Conservation (phyloP, 768 basidiomycete species). For the Suillus spraguei region DNA sequence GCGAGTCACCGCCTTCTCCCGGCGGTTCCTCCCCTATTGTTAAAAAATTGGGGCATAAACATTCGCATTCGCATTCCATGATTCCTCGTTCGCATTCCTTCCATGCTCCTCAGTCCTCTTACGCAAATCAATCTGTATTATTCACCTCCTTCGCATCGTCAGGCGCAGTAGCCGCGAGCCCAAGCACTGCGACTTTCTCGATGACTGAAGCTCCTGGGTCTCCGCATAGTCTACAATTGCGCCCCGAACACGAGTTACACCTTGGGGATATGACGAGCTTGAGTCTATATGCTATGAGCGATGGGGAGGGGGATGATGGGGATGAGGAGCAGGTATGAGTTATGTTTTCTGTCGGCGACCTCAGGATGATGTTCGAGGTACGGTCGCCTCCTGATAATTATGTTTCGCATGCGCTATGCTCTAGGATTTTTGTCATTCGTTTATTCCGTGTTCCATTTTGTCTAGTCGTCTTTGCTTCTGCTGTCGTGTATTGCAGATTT, state of each 20-base stretch:
- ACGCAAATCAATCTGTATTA: neutral
- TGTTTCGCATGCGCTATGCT: constrained; percentile 6
- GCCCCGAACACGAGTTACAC: constrained; percentile 75
- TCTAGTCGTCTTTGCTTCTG: constrained; percentile 1
- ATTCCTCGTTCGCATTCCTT: constrained; percentile 5
- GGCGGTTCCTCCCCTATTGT: constrained; percentile 14
- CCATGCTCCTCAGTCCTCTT: neutral
- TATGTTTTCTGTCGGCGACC: neutral
- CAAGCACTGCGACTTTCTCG: constrained; percentile 66
- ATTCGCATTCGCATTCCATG: constrained; percentile 5
- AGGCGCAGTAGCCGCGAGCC: constrained; percentile 55
- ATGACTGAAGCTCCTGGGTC: constrained; percentile 59
- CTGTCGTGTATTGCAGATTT: constrained; percentile 4
- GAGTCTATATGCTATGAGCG: constrained; percentile 41
- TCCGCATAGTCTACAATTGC: constrained; percentile 67
- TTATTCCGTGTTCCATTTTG: constrained; percentile 2
- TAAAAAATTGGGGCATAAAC: constrained; percentile 1
- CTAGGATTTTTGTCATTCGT: constrained; percentile 1
- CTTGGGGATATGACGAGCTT: constrained; percentile 71
- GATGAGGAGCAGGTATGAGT: constrained; percentile 22
- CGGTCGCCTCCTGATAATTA: constrained; percentile 8
- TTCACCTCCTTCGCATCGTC: constrained; percentile 29
- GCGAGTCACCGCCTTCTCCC: constrained; percentile 37
- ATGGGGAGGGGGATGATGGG: constrained; percentile 23
- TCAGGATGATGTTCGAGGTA: neutral